Percentiles rank a stretch among this genome's conserved stretches.
Conservation (phyloP, 2,329 filamentous ascomycete genomes). For the Ceratocystis cacaofunesta region DNA sequence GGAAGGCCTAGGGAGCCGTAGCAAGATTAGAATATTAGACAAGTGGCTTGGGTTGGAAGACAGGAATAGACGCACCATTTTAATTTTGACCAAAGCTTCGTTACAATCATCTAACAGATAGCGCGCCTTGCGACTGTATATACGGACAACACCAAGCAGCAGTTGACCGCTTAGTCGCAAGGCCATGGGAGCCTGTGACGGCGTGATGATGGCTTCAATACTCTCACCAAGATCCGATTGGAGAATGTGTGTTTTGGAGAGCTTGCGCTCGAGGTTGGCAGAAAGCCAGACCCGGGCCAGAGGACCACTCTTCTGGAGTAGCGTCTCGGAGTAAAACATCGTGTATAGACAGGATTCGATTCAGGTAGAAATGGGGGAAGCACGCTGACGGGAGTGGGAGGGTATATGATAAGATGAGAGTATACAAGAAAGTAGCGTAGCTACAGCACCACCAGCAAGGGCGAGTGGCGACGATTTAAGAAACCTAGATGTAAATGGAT, state of each 20-base stretch:
- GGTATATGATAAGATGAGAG: constrained; percentile 1
- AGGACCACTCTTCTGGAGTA: constrained; percentile 92
- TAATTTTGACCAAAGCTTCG: constrained; percentile 93
- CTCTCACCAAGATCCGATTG: constrained; percentile 91
- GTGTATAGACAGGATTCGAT: constrained; percentile 22
- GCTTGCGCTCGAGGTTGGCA: constrained; percentile 93
- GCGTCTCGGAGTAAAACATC: constrained; percentile 97
- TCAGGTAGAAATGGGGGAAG: background rate
- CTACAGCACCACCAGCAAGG: background rate
- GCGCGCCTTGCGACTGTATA: constrained; percentile 92
- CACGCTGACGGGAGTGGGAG: background rate
- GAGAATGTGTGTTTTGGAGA: constrained; percentile 90
- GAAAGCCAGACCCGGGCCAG: constrained; percentile 96
- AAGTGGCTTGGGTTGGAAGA: no score
- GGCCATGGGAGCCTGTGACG: constrained; percentile 86
- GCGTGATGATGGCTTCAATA: constrained; percentile 86
- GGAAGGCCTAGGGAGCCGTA: constrained; percentile 55
- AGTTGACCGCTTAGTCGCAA: constrained; percentile 87
- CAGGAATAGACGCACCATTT: constrained; percentile 54
- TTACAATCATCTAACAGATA: constrained; percentile 96
- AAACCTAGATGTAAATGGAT: background rate
- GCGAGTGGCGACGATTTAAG: background rate
- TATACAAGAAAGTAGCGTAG: constrained; percentile 1
- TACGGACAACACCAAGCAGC: constrained; percentile 85
- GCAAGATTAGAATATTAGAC: background rate